A percentile compares a stretch with the other conserved stretches of the same genome.
phyloP scores from a whole-genome alignment of 306 rosid species.

The Oxytropis ochrocephala region DNA sequence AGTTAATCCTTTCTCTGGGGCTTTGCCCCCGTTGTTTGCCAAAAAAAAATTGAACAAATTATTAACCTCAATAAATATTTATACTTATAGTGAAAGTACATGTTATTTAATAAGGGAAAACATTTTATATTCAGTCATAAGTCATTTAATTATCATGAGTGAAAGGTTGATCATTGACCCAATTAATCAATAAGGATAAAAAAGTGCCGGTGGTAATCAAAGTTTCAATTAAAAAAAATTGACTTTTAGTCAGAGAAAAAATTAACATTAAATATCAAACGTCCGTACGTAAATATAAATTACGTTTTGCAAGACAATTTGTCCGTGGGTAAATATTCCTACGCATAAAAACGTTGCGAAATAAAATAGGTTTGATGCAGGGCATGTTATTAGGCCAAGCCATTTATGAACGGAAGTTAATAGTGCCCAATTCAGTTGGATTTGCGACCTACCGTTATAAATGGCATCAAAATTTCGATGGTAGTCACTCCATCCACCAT shows the following conservation, averaged over 20 bases:
- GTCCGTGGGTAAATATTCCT: too few relatives aligned
- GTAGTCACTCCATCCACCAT: conserved; percentile 16
- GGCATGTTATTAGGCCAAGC: conserved; percentile 55
- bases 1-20: too few relatives aligned
- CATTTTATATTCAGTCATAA: too few relatives aligned
- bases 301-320: too few relatives aligned
- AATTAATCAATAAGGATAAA: too few relatives aligned
- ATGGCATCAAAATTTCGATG: conserved; percentile 44
- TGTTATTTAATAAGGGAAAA: neutral
- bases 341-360: neutral
- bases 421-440: conserved; percentile 63
- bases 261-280: too few relatives aligned
- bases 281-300: too few relatives aligned
- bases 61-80: neutral
- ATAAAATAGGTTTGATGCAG: conserved; percentile 26
- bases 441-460: conserved; percentile 71
- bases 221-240: neutral
- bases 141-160: too few relatives aligned
- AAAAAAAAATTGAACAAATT: neutral
- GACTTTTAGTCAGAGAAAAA: too few relatives aligned
- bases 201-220: neutral
- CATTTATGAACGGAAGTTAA: conserved; percentile 73
- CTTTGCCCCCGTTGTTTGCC: too few relatives aligned
- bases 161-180: too few relatives aligned
- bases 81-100: too few relatives aligned